Conservation (phyloP, 2,329 filamentous ascomycete species). For the Sarocladium strictum region DNA sequence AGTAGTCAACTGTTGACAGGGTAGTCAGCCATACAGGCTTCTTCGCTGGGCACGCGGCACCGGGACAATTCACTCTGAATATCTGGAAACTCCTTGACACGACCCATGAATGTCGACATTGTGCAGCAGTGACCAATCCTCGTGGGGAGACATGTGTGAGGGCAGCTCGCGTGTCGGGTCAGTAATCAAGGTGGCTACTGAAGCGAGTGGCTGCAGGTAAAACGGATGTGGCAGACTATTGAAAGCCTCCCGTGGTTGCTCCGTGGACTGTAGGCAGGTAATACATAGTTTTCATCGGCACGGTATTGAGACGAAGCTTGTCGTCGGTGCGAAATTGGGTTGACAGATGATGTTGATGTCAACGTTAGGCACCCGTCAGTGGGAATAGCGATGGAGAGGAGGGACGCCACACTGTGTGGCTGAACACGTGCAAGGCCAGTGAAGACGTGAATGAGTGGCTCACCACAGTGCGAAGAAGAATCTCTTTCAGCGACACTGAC, state of each 20-base stretch:
- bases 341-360: neutral
- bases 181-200: neutral
- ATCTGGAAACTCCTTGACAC: slow-evolving; percentile 70
- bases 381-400: neutral
- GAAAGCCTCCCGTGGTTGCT: slow-evolving; percentile 1
- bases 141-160: neutral
- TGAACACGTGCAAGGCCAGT: neutral
- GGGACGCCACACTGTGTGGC: slow-evolving; percentile 4
- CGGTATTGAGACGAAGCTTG: neutral
- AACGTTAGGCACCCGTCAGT: neutral
- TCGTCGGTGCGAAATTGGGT: neutral
- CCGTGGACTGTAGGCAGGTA: neutral
- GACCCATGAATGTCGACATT: slow-evolving; percentile 76
- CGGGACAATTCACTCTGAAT: slow-evolving; percentile 51
- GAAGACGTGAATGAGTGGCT: neutral
- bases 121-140: slow-evolving; percentile 5
- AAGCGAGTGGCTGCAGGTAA: slow-evolving; percentile 1
- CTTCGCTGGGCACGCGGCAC: neutral
- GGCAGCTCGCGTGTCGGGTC: neutral
- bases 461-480: neutral
- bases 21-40: neutral
- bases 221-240: neutral
- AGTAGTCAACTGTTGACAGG: slow-evolving; percentile 64
- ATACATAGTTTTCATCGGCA: neutral
- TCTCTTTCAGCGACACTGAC: neutral